These are phyloP conservation scores for Tetrahymena borealis DNA, from an alignment of 73 alveolate species.

Conservation along the genomic window DNA sequence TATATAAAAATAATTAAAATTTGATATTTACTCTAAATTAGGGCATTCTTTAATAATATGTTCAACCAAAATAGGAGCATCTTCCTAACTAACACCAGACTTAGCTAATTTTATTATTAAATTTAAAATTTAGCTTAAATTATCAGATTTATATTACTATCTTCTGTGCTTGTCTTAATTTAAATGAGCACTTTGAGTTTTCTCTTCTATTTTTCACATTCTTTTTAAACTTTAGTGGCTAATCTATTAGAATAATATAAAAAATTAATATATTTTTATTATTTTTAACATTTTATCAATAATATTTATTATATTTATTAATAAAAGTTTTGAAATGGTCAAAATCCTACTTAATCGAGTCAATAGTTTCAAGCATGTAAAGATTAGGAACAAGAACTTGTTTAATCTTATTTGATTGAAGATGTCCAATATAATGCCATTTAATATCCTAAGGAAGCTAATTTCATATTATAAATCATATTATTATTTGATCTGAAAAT, in stretches of 20 bases:
- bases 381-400: constrained; percentile 42
- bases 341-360: constrained; percentile 46
- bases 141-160: neutral
- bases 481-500: no score
- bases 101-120: constrained; percentile 30
- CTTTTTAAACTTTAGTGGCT: constrained; percentile 73
- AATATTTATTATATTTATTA: no score
- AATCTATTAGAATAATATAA: constrained; percentile 18
- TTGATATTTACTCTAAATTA: constrained; percentile 39
- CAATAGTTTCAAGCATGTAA: constrained; percentile 74
- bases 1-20: neutral
- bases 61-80: constrained; percentile 45
- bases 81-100: constrained; percentile 62
- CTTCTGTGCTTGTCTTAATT: constrained; percentile 70
- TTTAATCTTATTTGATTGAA: constrained; percentile 81
- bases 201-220: constrained; percentile 52
- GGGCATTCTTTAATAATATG: constrained; percentile 59
- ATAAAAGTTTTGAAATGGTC: no score
- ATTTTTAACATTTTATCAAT: no score
- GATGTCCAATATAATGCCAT: constrained; percentile 96
- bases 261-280: neutral
- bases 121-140: neutral
- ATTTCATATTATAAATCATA: neutral
- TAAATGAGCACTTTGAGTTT: constrained; percentile 64
- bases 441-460: constrained; percentile 72